Base-by-base conservation (phyloP, 192 early-diverging fungal species). In the Podila epigama region DNA sequence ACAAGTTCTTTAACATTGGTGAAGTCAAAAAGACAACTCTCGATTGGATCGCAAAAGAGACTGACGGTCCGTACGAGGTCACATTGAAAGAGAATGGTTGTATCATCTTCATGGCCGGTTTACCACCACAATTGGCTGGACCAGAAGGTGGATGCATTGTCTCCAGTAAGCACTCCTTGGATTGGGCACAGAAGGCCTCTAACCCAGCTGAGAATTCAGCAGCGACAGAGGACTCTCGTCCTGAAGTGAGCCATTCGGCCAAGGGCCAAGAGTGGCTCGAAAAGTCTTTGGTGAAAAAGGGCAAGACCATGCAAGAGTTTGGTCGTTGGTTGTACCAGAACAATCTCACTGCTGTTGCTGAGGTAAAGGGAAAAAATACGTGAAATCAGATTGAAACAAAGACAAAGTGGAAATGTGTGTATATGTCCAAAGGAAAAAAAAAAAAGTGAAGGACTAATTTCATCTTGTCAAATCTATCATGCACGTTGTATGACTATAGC, bases 21-120 rank as follows among this genome's bases (percentile, higher is more conserved):
- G 93, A 95, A 55, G 87, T 89, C 15, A 22, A 70, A 9, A 70
- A 65, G 33, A 92, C 91, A 8, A 59, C 70, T 64, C 90, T 89
- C 85, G 60, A 69, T 2, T 82, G 80, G 58, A 75, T 98, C 31
- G 69, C 80, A 33, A 58, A 42, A 2, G 50, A 93, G 31, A 96
- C 96, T 0, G 40, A 58, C 11, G 93, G 93, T 0, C 97, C 97
- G 2, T 99, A 94, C 69, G 92, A 99, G 78, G 81, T 97, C 29
- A 95, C 95, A 0, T 83, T 95, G 28, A 99, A 99, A 82, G 97
- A 99, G 75, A 96, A 99, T 71, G 97, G 97, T 12, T 99, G 96
- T 70, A 91, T 99, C 63, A 96, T 97, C 59, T 92, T 95, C 33
- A 90, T 93, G 41, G 72, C 92, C 3, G 81, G 81, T 31, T 58